These are phyloP conservation scores for Bocquillonia castaneifolia DNA, from an alignment of 441 rosid genomes.

Conservation along the genomic window DNA sequence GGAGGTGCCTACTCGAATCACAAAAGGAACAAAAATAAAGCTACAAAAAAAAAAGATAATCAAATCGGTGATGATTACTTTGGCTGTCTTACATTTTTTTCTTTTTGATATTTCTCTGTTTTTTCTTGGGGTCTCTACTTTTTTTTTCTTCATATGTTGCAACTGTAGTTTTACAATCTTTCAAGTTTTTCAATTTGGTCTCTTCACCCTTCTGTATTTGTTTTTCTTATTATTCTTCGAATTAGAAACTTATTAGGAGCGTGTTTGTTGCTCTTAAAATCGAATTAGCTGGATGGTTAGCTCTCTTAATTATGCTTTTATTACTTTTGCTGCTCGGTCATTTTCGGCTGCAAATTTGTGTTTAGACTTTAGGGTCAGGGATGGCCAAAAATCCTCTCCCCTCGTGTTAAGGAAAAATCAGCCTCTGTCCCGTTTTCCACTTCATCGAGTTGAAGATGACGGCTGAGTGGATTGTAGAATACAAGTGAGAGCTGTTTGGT, in stretches of 20 bases:
- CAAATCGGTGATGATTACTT: slow-evolving; percentile 32
- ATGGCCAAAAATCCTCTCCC: too few relatives aligned
- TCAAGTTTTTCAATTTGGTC: too few relatives aligned
- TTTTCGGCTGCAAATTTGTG: too few relatives aligned
- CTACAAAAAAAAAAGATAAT: slow-evolving; percentile 21
- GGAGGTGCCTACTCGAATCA: slow-evolving; percentile 24
- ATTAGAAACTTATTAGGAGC: neutral
- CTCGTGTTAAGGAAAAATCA: too few relatives aligned
- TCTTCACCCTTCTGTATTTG: neutral
- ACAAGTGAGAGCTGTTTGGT: too few relatives aligned
- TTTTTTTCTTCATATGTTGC: slow-evolving; percentile 6
- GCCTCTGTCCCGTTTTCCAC: too few relatives aligned
- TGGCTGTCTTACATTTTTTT: slow-evolving; percentile 14
- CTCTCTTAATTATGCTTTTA: too few relatives aligned
- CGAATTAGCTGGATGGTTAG: neutral
- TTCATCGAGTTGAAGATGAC: too few relatives aligned
- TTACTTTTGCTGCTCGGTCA: neutral
- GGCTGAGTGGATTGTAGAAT: too few relatives aligned
- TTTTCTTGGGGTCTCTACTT: neutral
- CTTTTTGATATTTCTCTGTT: slow-evolving; percentile 18
- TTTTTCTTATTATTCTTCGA: too few relatives aligned
- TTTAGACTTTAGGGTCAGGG: too few relatives aligned
- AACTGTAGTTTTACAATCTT: neutral
- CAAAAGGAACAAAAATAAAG: slow-evolving; percentile 13
- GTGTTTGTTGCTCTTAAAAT: neutral